Evolutionary conservation across 148 eudicot genomes (phyloP).

Genomic region (Linanthus parryae): DNA sequence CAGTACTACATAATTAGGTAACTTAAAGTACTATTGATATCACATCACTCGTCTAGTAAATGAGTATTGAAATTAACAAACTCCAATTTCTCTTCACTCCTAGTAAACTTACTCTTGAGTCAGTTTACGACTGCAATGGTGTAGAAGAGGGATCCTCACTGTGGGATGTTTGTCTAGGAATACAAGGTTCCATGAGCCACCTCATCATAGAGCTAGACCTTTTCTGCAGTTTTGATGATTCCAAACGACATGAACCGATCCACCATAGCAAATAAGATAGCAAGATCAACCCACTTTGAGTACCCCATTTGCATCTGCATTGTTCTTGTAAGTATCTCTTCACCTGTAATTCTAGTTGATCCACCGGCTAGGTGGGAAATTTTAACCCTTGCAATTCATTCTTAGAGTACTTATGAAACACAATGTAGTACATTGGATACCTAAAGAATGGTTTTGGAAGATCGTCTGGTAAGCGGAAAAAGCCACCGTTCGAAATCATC

Average conservation of each 20-base stretch:
- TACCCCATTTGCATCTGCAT: slow-evolving; percentile 26
- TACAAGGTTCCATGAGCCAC: too few relatives aligned
- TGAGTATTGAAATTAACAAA: too few relatives aligned
- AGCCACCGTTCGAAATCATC: slow-evolving; percentile 24
- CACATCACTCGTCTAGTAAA: too few relatives aligned
- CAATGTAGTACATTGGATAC: slow-evolving; percentile 33
- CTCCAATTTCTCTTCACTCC: too few relatives aligned
- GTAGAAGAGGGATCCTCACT: too few relatives aligned
- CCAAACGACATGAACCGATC: slow-evolving; percentile 22
- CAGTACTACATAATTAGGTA: too few relatives aligned
- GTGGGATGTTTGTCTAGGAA: too few relatives aligned
- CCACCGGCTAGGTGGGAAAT: slow-evolving; percentile 8
- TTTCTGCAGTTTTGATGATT: slow-evolving; percentile 21
- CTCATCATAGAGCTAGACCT: slow-evolving; percentile 9
- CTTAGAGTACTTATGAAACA: slow-evolving; percentile 14
- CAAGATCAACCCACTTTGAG: slow-evolving; percentile 39
- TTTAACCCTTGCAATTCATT: slow-evolving; percentile 32
- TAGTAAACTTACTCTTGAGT: too few relatives aligned
- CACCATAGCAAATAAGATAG: slow-evolving; percentile 34
- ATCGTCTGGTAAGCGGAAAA: slow-evolving; percentile 30
- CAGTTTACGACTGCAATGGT: too few relatives aligned
- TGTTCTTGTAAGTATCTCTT: slow-evolving; percentile 9
- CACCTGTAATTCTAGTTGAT: slow-evolving; percentile 8
- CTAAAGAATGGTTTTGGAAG: slow-evolving; percentile 27
- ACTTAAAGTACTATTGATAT: too few relatives aligned